phyloP scores from a whole-genome alignment of 768 basidiomycete species.

The Candolleomyces efflorescens region DNA sequence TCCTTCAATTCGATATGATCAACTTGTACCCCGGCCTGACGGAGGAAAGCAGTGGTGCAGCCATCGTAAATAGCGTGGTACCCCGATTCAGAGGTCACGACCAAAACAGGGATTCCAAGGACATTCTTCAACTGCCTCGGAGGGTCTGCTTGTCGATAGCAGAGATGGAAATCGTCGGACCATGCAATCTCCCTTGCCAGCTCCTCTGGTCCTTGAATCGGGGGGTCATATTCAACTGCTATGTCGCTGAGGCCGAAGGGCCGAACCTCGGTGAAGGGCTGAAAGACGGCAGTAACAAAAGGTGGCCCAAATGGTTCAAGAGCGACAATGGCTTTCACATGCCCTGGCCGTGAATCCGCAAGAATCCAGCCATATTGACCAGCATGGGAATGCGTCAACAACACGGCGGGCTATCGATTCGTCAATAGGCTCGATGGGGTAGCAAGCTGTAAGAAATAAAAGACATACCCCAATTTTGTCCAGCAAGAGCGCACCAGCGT shows the following conservation, averaged over 20 bases:
- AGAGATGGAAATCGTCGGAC: slow-evolving; percentile 29
- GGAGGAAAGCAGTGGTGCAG: slow-evolving; percentile 39
- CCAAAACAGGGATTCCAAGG: slow-evolving; percentile 37
- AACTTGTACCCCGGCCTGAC: slow-evolving; percentile 41
- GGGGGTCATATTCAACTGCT: slow-evolving; percentile 39
- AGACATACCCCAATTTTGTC: slow-evolving; percentile 44
- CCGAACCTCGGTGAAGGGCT: slow-evolving; percentile 32
- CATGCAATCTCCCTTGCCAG: slow-evolving; percentile 24
- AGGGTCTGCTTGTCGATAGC: slow-evolving; percentile 39
- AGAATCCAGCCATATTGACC: slow-evolving; percentile 47
- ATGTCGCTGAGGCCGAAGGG: slow-evolving; percentile 46
- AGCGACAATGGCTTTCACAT: slow-evolving; percentile 43
- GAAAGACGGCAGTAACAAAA: slow-evolving; percentile 37
- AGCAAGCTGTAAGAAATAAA: neutral
- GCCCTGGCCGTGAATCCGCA: slow-evolving; percentile 39
- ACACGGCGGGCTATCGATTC: slow-evolving; percentile 33
- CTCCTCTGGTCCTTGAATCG: slow-evolving; percentile 35
- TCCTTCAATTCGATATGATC: slow-evolving; percentile 35
- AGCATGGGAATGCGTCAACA: slow-evolving; percentile 51
- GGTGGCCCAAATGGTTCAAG: slow-evolving; percentile 50
- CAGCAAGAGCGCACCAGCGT: slow-evolving; percentile 37
- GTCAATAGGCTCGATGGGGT: neutral
- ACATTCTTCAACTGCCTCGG: slow-evolving; percentile 40
- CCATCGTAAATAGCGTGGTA: slow-evolving; percentile 48
- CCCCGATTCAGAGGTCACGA: slow-evolving; percentile 47